Evolutionary conservation across 495 filamentous ascomycete species (phyloP).

Genomic region (Opeltia flavorubescens): DNA sequence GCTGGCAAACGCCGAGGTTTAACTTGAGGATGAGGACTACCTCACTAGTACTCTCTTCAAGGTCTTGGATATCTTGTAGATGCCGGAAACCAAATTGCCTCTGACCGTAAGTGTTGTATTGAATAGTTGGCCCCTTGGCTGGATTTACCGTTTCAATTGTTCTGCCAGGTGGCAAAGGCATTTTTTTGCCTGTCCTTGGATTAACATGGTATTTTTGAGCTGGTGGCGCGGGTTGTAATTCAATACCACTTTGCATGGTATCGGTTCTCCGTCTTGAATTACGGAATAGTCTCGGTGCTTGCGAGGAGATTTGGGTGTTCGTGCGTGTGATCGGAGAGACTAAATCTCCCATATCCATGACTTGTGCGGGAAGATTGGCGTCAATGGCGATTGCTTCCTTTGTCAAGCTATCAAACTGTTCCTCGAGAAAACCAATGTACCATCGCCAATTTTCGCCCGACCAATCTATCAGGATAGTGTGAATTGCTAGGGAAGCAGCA

Average conservation of each 20-base stretch:
- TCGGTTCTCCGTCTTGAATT: neutral
- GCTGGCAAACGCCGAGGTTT: constrained; percentile 18
- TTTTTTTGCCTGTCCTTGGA: neutral
- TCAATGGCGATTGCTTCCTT: constrained; percentile 17
- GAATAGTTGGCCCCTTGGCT: neutral
- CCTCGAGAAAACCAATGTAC: constrained; percentile 30
- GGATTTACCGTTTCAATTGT: neutral
- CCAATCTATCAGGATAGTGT: constrained; percentile 32
- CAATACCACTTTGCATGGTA: neutral
- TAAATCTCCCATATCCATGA: neutral
- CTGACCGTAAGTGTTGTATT: constrained; percentile 4
- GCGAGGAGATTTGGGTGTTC: neutral
- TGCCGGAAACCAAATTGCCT: constrained; percentile 21
- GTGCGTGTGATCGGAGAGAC: neutral
- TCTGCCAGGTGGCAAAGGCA: constrained; percentile 3
- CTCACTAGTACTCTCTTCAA: constrained; percentile 25
- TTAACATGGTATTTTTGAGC: neutral
- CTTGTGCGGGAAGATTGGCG: constrained; percentile 7
- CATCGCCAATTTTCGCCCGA: constrained; percentile 32
- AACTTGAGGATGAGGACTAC: constrained; percentile 21
- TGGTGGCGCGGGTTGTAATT: neutral
- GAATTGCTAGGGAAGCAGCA: constrained; percentile 20
- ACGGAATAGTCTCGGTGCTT: neutral
- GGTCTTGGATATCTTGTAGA: constrained; percentile 22
- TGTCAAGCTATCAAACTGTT: constrained; percentile 17